Conservation (phyloP, 176 grass and related monocot genomes). For the Cocos nucifera region DNA sequence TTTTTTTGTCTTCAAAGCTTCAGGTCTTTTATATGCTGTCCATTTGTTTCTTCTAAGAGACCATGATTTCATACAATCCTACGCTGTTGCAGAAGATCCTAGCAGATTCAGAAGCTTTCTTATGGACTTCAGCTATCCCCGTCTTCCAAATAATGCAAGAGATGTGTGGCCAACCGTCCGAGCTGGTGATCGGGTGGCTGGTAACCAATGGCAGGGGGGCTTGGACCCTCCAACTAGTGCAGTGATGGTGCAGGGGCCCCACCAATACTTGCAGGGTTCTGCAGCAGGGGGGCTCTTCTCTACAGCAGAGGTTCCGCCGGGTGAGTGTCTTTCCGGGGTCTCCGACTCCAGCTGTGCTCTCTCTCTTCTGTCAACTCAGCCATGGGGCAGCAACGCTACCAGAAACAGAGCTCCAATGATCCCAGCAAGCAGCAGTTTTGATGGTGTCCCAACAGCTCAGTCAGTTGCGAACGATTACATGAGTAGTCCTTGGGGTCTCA, state of each 20-base stretch:
- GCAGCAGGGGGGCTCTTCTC: slow-evolving; percentile 26
- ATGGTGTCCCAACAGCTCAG: slow-evolving; percentile 30
- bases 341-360: slow-evolving; percentile 97
- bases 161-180: slow-evolving; percentile 35
- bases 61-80: too few relatives aligned
- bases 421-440: slow-evolving; percentile 28
- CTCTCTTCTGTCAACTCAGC: slow-evolving; percentile 99
- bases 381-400: slow-evolving; percentile 42
- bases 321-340: slow-evolving; percentile 43
- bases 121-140: slow-evolving; percentile 78
- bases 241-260: slow-evolving; percentile 8
- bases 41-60: too few relatives aligned
- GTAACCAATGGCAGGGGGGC: slow-evolving; percentile 49
- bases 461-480: slow-evolving; percentile 35
- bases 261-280: slow-evolving; percentile 30
- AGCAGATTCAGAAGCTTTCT: slow-evolving; percentile 62
- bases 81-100: slow-evolving; percentile 30
- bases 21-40: too few relatives aligned
- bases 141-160: slow-evolving; percentile 47
- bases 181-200: slow-evolving; percentile 33
- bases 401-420: slow-evolving; percentile 21
- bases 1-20: too few relatives aligned
- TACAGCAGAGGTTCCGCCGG: slow-evolving; percentile 43
- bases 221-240: slow-evolving; percentile 25
- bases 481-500: slow-evolving; percentile 20